Conservation (phyloP, 2,329 filamentous ascomycete genomes). For the Myriosclerotinia scirpicola region DNA sequence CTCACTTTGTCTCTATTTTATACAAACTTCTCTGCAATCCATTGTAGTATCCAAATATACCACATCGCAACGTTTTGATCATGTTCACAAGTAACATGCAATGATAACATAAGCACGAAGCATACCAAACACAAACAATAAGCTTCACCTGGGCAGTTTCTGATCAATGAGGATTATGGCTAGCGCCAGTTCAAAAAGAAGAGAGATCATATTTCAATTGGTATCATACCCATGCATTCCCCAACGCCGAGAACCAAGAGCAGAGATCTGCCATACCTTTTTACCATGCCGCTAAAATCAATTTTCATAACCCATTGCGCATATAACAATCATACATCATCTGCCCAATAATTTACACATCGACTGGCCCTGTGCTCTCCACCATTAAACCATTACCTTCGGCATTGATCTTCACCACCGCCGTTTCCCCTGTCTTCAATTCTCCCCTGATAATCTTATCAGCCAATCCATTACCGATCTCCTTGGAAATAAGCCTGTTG, state of each 20-base stretch:
- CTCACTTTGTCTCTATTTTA: no score
- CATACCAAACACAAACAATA: no score
- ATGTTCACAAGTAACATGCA: no score
- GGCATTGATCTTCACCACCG: conserved; percentile 66
- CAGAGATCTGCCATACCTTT: conserved; percentile 14
- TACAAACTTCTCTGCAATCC: no score
- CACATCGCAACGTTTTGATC: no score
- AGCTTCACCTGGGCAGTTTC: no score
- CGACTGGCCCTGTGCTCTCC: conserved; percentile 22
- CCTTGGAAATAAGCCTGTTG: conserved; percentile 84
- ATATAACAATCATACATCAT: neutral
- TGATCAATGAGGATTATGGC: neutral
- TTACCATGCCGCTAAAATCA: conserved; percentile 8
- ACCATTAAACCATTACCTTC: conserved; percentile 60
- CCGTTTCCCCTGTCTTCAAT: conserved; percentile 72
- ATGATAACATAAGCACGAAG: no score
- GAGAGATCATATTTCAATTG: neutral
- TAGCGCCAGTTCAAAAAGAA: neutral
- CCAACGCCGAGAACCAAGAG: conserved; percentile 10
- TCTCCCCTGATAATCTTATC: conserved; percentile 89
- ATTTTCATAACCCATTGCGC: conserved; percentile 11
- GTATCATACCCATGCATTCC: neutral
- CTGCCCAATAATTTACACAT: neutral
- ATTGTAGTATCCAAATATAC: no score
- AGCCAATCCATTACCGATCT: conserved; percentile 85